Percentiles rank a stretch among this genome's conserved stretches.
phyloP scores from a whole-genome alignment of 345 rosid genomes.

The Leavenworthia alabamica region DNA sequence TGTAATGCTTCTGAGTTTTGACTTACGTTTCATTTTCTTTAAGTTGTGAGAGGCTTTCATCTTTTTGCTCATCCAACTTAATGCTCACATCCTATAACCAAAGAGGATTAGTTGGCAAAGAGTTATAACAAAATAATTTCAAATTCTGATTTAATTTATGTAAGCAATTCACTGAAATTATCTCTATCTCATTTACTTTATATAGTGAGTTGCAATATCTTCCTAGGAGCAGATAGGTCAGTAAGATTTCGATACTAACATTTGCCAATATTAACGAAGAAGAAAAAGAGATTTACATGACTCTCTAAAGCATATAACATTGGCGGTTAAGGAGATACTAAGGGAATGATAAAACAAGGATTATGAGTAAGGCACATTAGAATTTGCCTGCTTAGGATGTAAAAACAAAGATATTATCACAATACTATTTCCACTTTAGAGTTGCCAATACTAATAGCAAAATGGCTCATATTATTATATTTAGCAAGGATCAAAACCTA shows the following conservation, averaged over 20 bases:
- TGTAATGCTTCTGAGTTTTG: neutral
- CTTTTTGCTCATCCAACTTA: conserved; percentile 85
- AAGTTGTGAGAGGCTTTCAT: conserved; percentile 70
- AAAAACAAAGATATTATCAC: neutral
- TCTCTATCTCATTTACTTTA: too few relatives aligned
- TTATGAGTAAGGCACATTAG: neutral
- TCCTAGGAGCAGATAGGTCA: too few relatives aligned
- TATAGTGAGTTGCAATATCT: too few relatives aligned
- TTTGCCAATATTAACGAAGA: neutral
- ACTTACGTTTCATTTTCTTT: conserved; percentile 95
- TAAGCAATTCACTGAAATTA: neutral
- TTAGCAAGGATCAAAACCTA: neutral
- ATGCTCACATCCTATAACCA: conserved; percentile 70
- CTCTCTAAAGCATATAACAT: neutral
- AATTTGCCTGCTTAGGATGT: neutral
- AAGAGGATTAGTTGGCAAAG: neutral
- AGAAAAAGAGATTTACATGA: neutral
- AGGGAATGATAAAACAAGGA: neutral
- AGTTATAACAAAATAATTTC: too few relatives aligned
- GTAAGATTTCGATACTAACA: neutral
- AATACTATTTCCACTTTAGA: too few relatives aligned
- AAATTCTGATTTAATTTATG: neutral
- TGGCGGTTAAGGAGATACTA: neutral
- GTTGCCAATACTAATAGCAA: neutral
- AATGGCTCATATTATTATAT: neutral